Base-by-base conservation (phyloP, 208 protist genomes). In the Acanthamoeba sp. region DNA sequence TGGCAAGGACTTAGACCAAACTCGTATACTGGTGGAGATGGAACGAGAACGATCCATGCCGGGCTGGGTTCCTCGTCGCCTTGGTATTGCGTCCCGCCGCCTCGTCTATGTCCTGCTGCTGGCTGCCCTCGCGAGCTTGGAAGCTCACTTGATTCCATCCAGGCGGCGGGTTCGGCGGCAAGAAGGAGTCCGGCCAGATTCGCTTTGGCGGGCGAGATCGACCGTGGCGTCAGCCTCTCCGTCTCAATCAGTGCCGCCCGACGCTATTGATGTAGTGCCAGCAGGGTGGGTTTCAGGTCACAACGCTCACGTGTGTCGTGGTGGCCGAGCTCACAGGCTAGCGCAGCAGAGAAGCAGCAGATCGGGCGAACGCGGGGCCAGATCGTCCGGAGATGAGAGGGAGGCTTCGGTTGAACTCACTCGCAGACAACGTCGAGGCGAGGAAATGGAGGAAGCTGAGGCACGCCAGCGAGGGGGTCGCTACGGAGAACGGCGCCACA, bases 181-280 rank as follows among this genome's bases (percentile, higher is more conserved):
- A 87, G 69, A 95, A 96, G 59, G 95, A 95, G 42, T 95, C 93
- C 18, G 95, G 94, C 27, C 95, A 96, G 73, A 32, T 96, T 16
- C 85, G 95, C 50, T 96, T 96, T 52, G 95, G 95, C 0, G 95
- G 95, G 36, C 50, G 95, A 29, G 95, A 95, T 50, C 38, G 95
- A 36, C 95, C 95, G 0, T 96, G 94, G 91, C 82, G 87, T 18
- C 36, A 84, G 45, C 94, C 94, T 38, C 38, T 91, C 55, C 59
- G 45, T 27, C 22, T 62, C 10, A 20, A 16, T 24, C 78, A 38
- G 78, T 87, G 55, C 40, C 14, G 42, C 40, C 14, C 2, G 20
- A 62, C 55, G n/a, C n/a, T n/a, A n/a, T n/a, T n/a, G n/a, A n/a
- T n/a, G n/a, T n/a, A n/a, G n/a, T n/a, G n/a, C n/a, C n/a, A n/a